Evolutionary conservation across 805 yeast species (phyloP), one percentile per base, ranked within the genome.

Genomic region (Lipomyces starkeyi): DNA sequence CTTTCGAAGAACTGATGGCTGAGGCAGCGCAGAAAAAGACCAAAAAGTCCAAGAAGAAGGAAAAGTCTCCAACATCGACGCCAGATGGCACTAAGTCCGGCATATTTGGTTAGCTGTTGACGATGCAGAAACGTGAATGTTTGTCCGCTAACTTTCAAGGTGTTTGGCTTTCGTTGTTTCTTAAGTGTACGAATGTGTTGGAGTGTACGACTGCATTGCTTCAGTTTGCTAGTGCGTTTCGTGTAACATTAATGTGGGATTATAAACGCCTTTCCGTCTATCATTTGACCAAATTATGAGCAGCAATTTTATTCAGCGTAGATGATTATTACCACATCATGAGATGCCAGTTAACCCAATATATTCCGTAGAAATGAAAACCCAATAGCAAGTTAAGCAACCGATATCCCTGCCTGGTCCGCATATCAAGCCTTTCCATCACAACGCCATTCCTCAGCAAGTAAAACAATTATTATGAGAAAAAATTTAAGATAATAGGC

Each of bases 1-100:
- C 93, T 66, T 95, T 94, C 79, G 99, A 95, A 80, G 96, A 92
- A 74, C 81, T 94, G 79, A 91, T 95, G 80, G 90, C 96, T 14
- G 97, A 93, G 66, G 97, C 97, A 13, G 85, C 86, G 53, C 82
- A 85, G 70, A 86, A 84, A 77, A 84, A 85, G 77, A 80, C 83
- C 60, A 81, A 86, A 59, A 88, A 87, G 79, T 84, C 84, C 59
- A 78, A 78, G 73, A 75, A 74, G 65, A 62, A 67, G 34, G 63
- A 58, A 34, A 49, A 37, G 25, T 56, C 66, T 8, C 53, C 59
- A 13, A 25, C 66, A 7, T 43, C 47, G 25, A 57, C 70, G 27
- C 56, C 69, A 5, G 53, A 34, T 5, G 49, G 49, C 49, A 43
- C 49, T 7, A 43, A 43, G 49, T 43, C 49, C 4, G 49, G 49